Conservation (phyloP, 2,329 filamentous ascomycete species). For the Colletotrichum tanaceti region DNA sequence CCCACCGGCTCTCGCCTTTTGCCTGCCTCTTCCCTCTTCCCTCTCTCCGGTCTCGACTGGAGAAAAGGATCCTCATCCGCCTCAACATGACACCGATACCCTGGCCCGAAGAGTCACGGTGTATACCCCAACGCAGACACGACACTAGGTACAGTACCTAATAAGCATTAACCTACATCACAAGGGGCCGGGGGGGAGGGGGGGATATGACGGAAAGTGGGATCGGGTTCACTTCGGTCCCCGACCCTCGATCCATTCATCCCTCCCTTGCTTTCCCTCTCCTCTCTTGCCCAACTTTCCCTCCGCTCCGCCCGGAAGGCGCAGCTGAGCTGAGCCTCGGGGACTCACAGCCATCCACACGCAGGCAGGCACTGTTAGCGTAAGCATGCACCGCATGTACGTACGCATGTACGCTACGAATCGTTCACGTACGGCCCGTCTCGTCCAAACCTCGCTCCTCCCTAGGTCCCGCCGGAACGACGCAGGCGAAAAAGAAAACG, state of each 20-base stretch:
- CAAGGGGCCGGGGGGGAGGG: neutral
- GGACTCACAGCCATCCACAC: neutral
- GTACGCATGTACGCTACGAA: neutral
- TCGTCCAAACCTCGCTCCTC: neutral
- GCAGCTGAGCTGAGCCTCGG: conserved; percentile 36
- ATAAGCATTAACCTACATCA: conserved; percentile 12
- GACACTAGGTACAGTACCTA: neutral
- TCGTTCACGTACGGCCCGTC: neutral
- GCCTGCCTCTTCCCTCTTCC: conserved; percentile 4
- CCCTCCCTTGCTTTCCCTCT: neutral
- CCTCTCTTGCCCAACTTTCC: conserved; percentile 1
- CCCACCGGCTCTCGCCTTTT: conserved; percentile 13
- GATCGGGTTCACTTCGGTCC: conserved; percentile 12
- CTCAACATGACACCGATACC: neutral
- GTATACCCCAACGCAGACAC: neutral
- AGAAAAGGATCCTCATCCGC: conserved; percentile 9
- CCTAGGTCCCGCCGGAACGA: neutral
- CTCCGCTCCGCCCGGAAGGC: conserved; percentile 29
- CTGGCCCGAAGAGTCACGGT: conserved; percentile 20
- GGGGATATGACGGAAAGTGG: conserved; percentile 20
- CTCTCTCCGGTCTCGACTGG: conserved; percentile 6
- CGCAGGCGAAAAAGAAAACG: neutral
- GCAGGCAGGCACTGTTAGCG: too few relatives aligned
- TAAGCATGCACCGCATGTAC: neutral
- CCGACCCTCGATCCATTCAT: neutral